A percentile compares a stretch with the other conserved stretches of the same genome.
These are phyloP conservation scores for Colletotrichum brevisporum DNA, from an alignment of 2,329 filamentous ascomycete species.

Conservation along the genomic window DNA sequence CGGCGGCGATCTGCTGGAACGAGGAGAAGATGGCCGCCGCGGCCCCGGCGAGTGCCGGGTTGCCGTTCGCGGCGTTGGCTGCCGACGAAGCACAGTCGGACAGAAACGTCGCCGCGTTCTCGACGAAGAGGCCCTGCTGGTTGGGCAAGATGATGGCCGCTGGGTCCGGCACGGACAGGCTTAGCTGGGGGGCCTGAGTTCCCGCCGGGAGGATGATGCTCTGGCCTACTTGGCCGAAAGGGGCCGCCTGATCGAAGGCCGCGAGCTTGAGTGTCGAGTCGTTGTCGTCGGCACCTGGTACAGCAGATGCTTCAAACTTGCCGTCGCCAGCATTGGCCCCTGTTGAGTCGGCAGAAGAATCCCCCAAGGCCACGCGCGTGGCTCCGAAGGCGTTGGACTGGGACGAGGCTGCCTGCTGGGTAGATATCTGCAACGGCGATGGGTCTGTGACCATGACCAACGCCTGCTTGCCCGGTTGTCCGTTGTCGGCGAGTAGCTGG, in stretches of 20 bases:
- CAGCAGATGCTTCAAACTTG: constrained; percentile 41
- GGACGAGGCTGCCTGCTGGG: constrained; percentile 42
- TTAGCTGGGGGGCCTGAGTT: constrained; percentile 48
- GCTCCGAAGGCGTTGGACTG: constrained; percentile 43
- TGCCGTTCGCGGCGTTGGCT: constrained; percentile 38
- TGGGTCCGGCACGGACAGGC: constrained; percentile 53
- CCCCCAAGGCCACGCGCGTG: constrained; percentile 11
- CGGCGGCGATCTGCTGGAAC: constrained; percentile 48
- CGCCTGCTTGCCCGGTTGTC: constrained; percentile 49
- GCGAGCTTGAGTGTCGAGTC: constrained; percentile 40
- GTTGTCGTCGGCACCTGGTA: constrained; percentile 12
- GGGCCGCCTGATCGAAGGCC: constrained; percentile 49
- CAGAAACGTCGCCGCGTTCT: constrained; percentile 50
- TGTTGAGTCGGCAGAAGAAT: background rate
- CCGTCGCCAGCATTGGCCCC: constrained; percentile 35
- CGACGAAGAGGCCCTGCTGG: constrained; percentile 52
- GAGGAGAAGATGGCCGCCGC: constrained; percentile 44
- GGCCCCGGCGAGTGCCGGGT: constrained; percentile 23
- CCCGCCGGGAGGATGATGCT: constrained; percentile 53
- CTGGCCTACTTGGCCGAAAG: constrained; percentile 52
- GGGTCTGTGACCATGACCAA: constrained; percentile 56
- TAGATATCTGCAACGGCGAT: constrained; percentile 52
- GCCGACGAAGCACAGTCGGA: constrained; percentile 51
- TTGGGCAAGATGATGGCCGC: constrained; percentile 54
- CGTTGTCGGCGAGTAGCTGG: constrained; percentile 55